Conservation (phyloP, 352 stramenopile genomes). For the Globisporangium cederbergense region DNA sequence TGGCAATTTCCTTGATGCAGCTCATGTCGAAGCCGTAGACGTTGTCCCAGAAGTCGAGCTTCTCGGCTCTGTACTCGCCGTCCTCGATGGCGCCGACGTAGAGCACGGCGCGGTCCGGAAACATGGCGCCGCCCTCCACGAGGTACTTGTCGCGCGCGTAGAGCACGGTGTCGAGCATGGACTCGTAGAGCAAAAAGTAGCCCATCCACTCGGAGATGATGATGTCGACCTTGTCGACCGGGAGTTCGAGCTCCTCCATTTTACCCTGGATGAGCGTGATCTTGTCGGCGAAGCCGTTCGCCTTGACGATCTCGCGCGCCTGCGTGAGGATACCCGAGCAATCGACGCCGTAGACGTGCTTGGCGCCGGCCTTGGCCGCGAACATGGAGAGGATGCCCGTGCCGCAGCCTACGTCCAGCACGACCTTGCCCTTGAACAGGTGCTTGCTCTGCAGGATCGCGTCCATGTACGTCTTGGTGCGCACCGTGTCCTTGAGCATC, state of each 20-base stretch:
- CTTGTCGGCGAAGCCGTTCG: constrained; percentile 89
- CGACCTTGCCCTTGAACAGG: constrained; percentile 96
- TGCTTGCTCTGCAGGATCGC: constrained; percentile 97
- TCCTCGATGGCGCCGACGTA: constrained; percentile 97
- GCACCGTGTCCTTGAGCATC: constrained; percentile 89
- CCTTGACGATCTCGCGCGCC: constrained; percentile 97
- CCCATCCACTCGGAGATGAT: constrained; percentile 99
- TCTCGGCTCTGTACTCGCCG: constrained; percentile 92
- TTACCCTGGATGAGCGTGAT: constrained; percentile 96
- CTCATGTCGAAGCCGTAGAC: constrained; percentile 99
- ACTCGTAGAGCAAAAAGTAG: constrained; percentile 98
- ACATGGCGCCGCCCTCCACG: constrained; percentile 89
- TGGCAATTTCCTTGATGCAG: constrained; percentile 95
- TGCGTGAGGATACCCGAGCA: constrained; percentile 93
- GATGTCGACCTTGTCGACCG: constrained; percentile 94
- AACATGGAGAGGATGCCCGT: constrained; percentile 99
- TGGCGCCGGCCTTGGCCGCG: constrained; percentile 87
- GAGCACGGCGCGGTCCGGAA: constrained; percentile 95
- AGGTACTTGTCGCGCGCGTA: constrained; percentile 97
- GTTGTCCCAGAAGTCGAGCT: constrained; percentile 97
- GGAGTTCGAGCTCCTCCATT: constrained; percentile 92
- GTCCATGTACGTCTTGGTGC: constrained; percentile 96
- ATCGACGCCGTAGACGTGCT: constrained; percentile 95
- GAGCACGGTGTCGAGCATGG: constrained; percentile 97
- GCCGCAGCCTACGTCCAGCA: constrained; percentile 97